Evolutionary conservation across 495 filamentous ascomycete species (phyloP), one percentile per base, ranked within the genome.

Genomic region (Tuber calosporum): DNA sequence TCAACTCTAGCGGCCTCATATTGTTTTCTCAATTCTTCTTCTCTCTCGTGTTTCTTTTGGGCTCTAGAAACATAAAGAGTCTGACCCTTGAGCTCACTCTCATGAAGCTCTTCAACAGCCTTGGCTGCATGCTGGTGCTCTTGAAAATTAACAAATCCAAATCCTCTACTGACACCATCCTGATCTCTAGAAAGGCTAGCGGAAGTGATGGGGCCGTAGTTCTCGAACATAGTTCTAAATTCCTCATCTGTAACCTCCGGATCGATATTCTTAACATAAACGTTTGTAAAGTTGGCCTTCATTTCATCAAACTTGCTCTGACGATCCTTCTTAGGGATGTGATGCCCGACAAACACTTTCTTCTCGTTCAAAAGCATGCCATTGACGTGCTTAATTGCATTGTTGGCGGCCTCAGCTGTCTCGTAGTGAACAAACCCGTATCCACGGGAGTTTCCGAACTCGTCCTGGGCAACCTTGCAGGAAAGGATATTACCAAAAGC

Each of bases 251-350:
- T 90, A 77, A 90, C 91, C 70, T 97, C 93, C n/a, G 84, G 79
- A 76, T 90, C 89, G 80, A 99, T 89, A 85, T 98, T 99, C 91
- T 99, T 99, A 85, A 99, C 92, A 85, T 98, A 99, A 83, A 98
- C 89, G 84, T 99, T 99, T 85, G 95, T 99, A 87, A 96, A 99
- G 88, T 99, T 98, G 83, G 96, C 95, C 90, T 98, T 98, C 94
- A 99, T 99, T 88, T 99, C 95, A 87, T 99, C 95, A 82, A 97
- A 98, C 87, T 99, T 99, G 92, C 93, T 97, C 87, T 97, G 94
- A 79, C 95, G 96, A 81, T 99, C 95, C 88, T 99, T 99, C 91
- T 97, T 97, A 79, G 95, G 95, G 83, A 99, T 97, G 86, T 99
- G 95, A 84, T 97, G 94, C 72, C 95, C 95, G 78, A 99, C 95